Evolutionary conservation across 495 filamentous ascomycete genomes (phyloP), one percentile per base, ranked within the genome.

Genomic region (Barbatosphaeria neglecta): DNA sequence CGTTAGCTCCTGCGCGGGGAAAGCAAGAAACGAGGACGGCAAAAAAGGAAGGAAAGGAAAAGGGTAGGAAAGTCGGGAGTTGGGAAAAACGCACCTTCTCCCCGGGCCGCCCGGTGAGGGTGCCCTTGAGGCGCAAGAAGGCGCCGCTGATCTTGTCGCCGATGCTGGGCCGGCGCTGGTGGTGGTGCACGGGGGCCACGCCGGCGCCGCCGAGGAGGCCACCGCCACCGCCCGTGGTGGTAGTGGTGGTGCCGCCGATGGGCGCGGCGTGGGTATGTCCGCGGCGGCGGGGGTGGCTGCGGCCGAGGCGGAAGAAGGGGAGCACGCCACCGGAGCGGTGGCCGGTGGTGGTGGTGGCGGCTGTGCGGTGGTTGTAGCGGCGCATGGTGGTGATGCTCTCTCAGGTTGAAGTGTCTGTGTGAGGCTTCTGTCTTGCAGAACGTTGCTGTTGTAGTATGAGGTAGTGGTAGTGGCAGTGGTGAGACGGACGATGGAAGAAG

Each of bases 131-230:
- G 63, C 68, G 81, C 65, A 84, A 56, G 57, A 87, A 62, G 0
- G 82, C 82, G 6, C 83, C 83, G 3, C 70, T 76, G 53, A 87
- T 66, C 60, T 85, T 86, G 60, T 86, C 82, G 18, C 81, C 78
- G 25, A 86, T 62, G 24, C 66, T 71, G 0, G 72, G 60, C 27
- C 74, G 72, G 49, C 82, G 74, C 45, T 69, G 58, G 18, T 81
- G 80, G 46, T 79, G 78, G 46, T 78, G 77, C 0, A 52, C 61
- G 4, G 57, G 62, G 4, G 45, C 11, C n/a, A 47, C 43, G 6
- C 44, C 18, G 18, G 46, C 39, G 8, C 46, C 9, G 31, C 50
- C 16, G 48, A 44, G 45, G 49, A 49, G 48, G 45, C 51, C 48
- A 47, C 46, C 28, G 31, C 59, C 50, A 22, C 57, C 47, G 23